Base-by-base conservation (phyloP, 192 early-diverging fungal species). In the Coemansia sp. region DNA sequence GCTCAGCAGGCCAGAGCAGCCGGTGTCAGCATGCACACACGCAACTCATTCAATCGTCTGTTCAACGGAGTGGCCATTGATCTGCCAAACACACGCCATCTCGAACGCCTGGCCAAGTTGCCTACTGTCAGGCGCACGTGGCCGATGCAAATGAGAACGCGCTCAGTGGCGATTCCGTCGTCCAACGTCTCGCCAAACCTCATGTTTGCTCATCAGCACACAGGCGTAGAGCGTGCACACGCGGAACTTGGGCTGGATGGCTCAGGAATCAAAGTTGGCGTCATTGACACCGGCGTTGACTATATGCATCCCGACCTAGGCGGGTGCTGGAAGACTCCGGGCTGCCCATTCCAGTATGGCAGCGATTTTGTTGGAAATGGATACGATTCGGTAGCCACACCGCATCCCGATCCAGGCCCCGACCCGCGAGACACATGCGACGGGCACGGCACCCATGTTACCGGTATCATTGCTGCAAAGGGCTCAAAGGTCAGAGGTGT, bases 391-490 rank as follows among this genome's bases (percentile, higher is more conserved):
- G 49, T 29, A 3, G 65, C 70, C 7, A 64, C 69, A 4, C 77
- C 74, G 0, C 67, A 52, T 21, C 72, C 78, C 7, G 31, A 47
- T 1, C 85, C 84, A 4, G 83, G 74, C 21, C 67, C 83, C 6
- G 81, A 84, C 27, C 85, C 87, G 9, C 74, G 69, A 31, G 82
- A 85, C 38, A 80, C 77, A 0, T 88, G 87, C 60, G 77, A 84
- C 48, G 87, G 85, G 5, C 87, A 88, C 46, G 85, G 86, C 16
- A 87, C 85, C 16, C 84, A 88, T 33, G 78, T 87, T 11, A 73
- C 83, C 11, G 90, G 90, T 5, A 92, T 92, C 27, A 84, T 91
- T 58, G 89, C 84, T 12, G 91, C 86, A 12, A 75, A 86, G n/a
- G 85, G 88, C 7, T 67, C 57, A 29, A 60, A 67, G n/a, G 82